Evolutionary conservation across 2,329 filamentous ascomycete species (phyloP).

Genomic region (Piedraia hortae): DNA sequence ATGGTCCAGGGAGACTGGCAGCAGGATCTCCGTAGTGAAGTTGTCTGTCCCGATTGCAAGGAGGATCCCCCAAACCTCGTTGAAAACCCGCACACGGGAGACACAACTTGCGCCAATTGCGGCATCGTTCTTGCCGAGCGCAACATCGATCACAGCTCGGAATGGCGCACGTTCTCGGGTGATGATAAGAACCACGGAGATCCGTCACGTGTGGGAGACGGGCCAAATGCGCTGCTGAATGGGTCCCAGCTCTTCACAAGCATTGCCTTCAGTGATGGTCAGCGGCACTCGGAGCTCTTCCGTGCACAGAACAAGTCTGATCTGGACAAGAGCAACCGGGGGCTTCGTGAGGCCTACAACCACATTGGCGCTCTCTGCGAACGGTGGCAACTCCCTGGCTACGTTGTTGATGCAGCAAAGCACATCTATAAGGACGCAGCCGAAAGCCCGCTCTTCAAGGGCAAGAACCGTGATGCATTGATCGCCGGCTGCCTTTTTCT

Average conservation of each 20-base stretch:
- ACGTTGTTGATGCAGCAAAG: slow-evolving; percentile 71
- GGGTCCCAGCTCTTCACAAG: slow-evolving; percentile 70
- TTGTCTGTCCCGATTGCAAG: no score
- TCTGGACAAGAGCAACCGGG: slow-evolving; percentile 60
- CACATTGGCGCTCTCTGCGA: slow-evolving; percentile 76
- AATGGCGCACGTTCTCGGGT: slow-evolving; percentile 97
- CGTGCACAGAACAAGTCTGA: slow-evolving; percentile 62
- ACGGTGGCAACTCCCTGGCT: slow-evolving; percentile 50
- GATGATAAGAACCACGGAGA: slow-evolving; percentile 93
- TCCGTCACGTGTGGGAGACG: slow-evolving; percentile 91
- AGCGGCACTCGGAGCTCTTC: slow-evolving; percentile 45
- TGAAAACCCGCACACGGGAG: no score
- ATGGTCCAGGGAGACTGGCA: no score
- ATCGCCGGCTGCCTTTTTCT: slow-evolving; percentile 96
- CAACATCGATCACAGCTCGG: slow-evolving; percentile 82
- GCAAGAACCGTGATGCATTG: slow-evolving; percentile 77
- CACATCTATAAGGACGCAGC: slow-evolving; percentile 87
- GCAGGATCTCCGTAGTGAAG: no score
- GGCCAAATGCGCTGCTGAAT: slow-evolving; percentile 48
- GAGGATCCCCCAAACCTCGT: no score
- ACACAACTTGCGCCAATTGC: no score
- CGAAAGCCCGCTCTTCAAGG: slow-evolving; percentile 80
- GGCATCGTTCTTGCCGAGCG: no score
- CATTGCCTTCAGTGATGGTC: slow-evolving; percentile 58
- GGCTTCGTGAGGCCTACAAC: slow-evolving; percentile 54